Percentiles rank a stretch among this genome's conserved stretches.
These are phyloP conservation scores for Cryphonectria parasitica DNA, from an alignment of 2,329 filamentous ascomycete species.

Conservation along the genomic window DNA sequence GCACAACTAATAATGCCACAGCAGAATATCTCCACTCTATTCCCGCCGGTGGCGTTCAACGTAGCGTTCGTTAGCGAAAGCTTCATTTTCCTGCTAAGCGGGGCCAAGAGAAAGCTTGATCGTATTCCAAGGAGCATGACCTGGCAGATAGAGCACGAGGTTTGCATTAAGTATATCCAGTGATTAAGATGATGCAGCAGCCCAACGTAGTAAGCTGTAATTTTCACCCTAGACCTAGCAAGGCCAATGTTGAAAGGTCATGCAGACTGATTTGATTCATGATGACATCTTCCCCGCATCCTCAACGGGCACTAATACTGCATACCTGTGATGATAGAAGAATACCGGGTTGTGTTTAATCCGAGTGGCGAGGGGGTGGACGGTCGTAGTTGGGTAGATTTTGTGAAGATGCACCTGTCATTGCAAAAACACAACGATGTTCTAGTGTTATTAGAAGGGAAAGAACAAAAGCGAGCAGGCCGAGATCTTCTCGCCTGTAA, in stretches of 20 bases:
- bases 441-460: neutral
- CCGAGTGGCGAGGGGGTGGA: neutral
- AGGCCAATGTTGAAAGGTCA: neutral
- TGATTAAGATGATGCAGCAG: too few species aligned
- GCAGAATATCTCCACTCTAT: neutral
- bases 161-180: too few species aligned
- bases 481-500: neutral
- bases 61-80: neutral
- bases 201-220: neutral
- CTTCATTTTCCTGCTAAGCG: neutral
- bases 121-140: too few species aligned
- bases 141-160: neutral
- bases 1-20: neutral
- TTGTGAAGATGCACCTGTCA: too few species aligned
- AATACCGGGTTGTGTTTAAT: neutral
- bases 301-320: neutral
- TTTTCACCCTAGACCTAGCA: neutral
- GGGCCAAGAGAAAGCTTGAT: neutral
- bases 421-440: neutral
- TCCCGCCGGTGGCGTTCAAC: neutral
- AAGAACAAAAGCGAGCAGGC: neutral
- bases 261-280: neutral
- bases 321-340: neutral
- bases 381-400: neutral
- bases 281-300: constrained; percentile 1